Evolutionary conservation across 2,329 filamentous ascomycete genomes (phyloP).

Genomic region (Amesomyces nigricolor): DNA sequence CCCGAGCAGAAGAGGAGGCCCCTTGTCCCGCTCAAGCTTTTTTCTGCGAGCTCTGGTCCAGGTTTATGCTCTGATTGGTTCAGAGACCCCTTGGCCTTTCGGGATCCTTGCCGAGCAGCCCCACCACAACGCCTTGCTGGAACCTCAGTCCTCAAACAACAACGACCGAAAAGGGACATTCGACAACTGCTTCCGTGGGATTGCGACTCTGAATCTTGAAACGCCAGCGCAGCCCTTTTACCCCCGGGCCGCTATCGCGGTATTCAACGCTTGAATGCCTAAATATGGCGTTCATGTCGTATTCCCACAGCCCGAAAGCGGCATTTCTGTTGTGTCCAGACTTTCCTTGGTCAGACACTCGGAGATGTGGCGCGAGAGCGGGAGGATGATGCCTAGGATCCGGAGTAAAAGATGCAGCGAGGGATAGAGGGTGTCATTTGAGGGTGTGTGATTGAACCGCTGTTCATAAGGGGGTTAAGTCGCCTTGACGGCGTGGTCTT

Average conservation of each 20-base stretch:
- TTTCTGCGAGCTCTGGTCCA: slow-evolving; percentile 7
- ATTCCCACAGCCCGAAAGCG: not conserved
- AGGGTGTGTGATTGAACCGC: not conserved
- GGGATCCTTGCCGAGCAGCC: slow-evolving; percentile 7
- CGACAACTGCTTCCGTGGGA: slow-evolving; percentile 19
- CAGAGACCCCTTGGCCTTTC: not conserved
- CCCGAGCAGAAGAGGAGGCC: too few relatives aligned
- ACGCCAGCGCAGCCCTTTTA: slow-evolving; percentile 3
- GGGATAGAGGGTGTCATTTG: too few relatives aligned
- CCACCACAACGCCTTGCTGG: slow-evolving; percentile 12
- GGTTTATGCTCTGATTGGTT: slow-evolving; percentile 8
- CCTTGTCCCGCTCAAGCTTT: not conserved
- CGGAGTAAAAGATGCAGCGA: too few relatives aligned
- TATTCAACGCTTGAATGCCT: not conserved
- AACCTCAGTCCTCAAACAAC: slow-evolving; percentile 7
- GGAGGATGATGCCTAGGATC: not conserved
- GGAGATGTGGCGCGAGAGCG: not conserved
- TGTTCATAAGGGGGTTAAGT: not conserved
- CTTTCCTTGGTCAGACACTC: not conserved
- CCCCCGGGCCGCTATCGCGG: slow-evolving; percentile 22
- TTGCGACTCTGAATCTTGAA: slow-evolving; percentile 19
- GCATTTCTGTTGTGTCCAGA: not conserved
- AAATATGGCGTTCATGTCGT: not conserved
- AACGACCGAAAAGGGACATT: slow-evolving; percentile 20
- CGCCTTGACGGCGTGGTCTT: too few relatives aligned